Percentiles rank a stretch among this genome's conserved stretches.
Evolutionary conservation across 495 filamentous ascomycete species (phyloP).

Genomic region (Trichoderma gamsii): DNA sequence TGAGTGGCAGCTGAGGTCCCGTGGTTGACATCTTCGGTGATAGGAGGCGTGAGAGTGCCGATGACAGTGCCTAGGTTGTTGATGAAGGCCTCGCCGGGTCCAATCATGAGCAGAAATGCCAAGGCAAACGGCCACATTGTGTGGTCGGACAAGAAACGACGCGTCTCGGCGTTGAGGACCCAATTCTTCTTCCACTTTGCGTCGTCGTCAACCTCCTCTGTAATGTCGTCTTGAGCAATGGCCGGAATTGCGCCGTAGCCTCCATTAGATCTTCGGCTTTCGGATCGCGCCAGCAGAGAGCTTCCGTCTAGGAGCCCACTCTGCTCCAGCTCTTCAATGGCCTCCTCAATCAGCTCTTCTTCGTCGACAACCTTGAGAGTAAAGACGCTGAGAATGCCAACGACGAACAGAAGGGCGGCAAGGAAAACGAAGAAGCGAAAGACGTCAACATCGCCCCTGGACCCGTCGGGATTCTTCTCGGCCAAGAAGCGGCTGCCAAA

Average conservation of each 20-base stretch:
- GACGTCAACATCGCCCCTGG: constrained; percentile 74
- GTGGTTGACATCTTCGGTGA: constrained; percentile 36
- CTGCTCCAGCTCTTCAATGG: constrained; percentile 74
- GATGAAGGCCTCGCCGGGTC: constrained; percentile 92
- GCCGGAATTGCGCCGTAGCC: constrained; percentile 27
- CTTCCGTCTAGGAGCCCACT: constrained; percentile 70
- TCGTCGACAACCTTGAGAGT: constrained; percentile 58
- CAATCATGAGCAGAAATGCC: constrained; percentile 90
- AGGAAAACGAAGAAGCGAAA: constrained; percentile 82
- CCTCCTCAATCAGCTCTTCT: constrained; percentile 73
- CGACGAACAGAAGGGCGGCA: constrained; percentile 54
- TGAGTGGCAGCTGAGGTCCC: constrained; percentile 75
- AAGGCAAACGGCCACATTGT: constrained; percentile 93
- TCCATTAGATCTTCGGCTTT: constrained; percentile 31
- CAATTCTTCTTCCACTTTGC: constrained; percentile 73
- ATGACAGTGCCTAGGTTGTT: constrained; percentile 96
- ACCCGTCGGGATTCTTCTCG: constrained; percentile 54
- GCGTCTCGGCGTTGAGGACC: constrained; percentile 82
- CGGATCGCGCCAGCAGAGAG: constrained; percentile 30
- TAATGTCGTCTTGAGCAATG: constrained; percentile 31
- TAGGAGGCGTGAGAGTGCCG: constrained; percentile 68
- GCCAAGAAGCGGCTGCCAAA: constrained; percentile 72
- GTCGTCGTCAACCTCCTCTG: constrained; percentile 39
- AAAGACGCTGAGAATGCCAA: constrained; percentile 70
- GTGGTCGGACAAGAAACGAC: constrained; percentile 71